Percentiles rank a stretch among this genome's conserved stretches.
Conservation (phyloP, 2,329 filamentous ascomycete species). For the Aspergillus terreus region DNA sequence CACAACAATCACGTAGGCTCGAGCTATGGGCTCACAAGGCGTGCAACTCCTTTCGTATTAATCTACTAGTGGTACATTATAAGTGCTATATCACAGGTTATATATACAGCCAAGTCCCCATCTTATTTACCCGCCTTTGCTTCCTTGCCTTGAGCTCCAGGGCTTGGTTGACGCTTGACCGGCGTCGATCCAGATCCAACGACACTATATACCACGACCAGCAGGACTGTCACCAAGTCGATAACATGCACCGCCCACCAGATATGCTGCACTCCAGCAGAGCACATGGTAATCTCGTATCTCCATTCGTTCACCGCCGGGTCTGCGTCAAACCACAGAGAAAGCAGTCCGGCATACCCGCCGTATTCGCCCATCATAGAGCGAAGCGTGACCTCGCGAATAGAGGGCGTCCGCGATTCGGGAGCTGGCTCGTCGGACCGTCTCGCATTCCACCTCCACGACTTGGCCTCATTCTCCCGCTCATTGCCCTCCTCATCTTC, state of each 20-base stretch:
- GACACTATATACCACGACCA: slow-evolving; percentile 20
- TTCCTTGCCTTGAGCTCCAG: not conserved
- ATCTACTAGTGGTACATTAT: not conserved
- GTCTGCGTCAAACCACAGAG: slow-evolving; percentile 78
- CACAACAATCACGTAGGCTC: no score
- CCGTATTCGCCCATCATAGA: slow-evolving; percentile 98
- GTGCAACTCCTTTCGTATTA: no score
- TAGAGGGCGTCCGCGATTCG: slow-evolving; percentile 30
- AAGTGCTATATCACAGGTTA: no score
- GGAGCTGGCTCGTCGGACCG: slow-evolving; percentile 20
- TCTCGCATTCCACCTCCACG: slow-evolving; percentile 36
- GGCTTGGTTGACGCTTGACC: not conserved
- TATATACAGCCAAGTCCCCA: not conserved
- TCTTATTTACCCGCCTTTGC: not conserved
- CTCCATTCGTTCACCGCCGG: slow-evolving; percentile 65
- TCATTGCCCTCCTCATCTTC: slow-evolving; percentile 13
- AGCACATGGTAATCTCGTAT: slow-evolving; percentile 75
- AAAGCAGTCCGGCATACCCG: slow-evolving; percentile 86
- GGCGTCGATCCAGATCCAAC: slow-evolving; percentile 2
- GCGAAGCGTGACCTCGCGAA: slow-evolving; percentile 87
- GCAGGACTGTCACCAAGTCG: slow-evolving; percentile 51
- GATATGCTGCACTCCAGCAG: slow-evolving; percentile 78
- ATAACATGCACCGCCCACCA: slow-evolving; percentile 90
- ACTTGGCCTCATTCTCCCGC: slow-evolving; percentile 6
- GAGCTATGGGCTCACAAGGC: no score